Evolutionary conservation across 345 rosid genomes (phyloP).

Genomic region (Combretum micranthum): DNA sequence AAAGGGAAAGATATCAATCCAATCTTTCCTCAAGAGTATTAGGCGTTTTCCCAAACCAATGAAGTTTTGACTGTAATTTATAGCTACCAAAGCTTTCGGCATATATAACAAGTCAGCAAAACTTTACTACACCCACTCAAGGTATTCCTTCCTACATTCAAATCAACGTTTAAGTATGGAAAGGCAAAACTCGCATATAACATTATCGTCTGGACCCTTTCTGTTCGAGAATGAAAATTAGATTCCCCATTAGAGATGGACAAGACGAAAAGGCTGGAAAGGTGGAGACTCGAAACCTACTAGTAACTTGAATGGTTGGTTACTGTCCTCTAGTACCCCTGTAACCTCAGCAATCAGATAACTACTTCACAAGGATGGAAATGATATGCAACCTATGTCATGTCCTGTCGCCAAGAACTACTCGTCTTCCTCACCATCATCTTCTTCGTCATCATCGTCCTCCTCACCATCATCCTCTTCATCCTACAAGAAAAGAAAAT

Average conservation of each 20-base stretch:
- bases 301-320: too few relatives aligned
- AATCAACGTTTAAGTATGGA: background rate
- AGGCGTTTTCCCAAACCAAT: too few relatives aligned
- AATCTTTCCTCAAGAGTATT: too few relatives aligned
- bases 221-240: too few relatives aligned
- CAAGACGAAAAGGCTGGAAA: too few relatives aligned
- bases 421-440: conserved; percentile 12
- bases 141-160: background rate
- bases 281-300: too few relatives aligned
- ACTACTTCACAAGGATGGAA: too few relatives aligned
- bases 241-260: too few relatives aligned
- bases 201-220: background rate
- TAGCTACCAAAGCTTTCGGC: conserved; percentile 1
- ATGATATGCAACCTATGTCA: too few relatives aligned
- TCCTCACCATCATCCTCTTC: conserved; percentile 17
- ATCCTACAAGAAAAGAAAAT: background rate
- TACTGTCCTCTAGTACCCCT: too few relatives aligned
- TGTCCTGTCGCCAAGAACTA: background rate
- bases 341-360: too few relatives aligned
- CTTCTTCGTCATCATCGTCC: conserved; percentile 14
- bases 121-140: conserved; percentile 1
- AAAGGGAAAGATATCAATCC: too few relatives aligned
- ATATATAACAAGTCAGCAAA: background rate
- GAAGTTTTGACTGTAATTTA: background rate
- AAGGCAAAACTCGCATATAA: background rate